Evolutionary conservation across 495 filamentous ascomycete species (phyloP).

Genomic region (Beverwykella pulmonaria): DNA sequence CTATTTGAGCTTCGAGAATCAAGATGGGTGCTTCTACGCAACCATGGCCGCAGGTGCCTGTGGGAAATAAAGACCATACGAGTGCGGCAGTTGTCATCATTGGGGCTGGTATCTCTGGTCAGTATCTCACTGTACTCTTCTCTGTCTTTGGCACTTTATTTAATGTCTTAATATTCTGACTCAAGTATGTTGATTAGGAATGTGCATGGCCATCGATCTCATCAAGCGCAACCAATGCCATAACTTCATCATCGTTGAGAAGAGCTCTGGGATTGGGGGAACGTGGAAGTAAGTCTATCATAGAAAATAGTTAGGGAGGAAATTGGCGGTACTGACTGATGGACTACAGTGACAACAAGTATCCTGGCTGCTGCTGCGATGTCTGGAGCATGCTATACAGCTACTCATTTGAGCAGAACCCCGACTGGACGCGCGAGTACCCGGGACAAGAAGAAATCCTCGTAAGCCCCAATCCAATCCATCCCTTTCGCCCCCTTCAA

Average conservation of each 20-base stretch:
- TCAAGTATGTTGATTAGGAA: slow-evolving; percentile 28
- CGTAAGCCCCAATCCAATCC: slow-evolving; percentile 30
- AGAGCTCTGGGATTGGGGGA: slow-evolving; percentile 56
- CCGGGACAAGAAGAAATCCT: slow-evolving; percentile 66
- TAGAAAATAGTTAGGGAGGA: no score
- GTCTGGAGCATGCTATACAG: slow-evolving; percentile 60
- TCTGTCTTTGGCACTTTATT: neutral
- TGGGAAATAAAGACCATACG: slow-evolving; percentile 47
- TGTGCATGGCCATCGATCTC: slow-evolving; percentile 62
- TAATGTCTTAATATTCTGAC: neutral
- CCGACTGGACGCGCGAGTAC: slow-evolving; percentile 66
- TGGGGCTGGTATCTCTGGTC: slow-evolving; percentile 57
- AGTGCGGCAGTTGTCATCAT: slow-evolving; percentile 58
- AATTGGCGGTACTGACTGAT: neutral
- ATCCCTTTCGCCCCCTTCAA: neutral
- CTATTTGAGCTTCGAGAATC: no score
- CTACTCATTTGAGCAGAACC: slow-evolving; percentile 67
- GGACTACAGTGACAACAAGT: slow-evolving; percentile 51
- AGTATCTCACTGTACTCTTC: neutral
- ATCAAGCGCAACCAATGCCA: slow-evolving; percentile 56
- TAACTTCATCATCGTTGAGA: slow-evolving; percentile 61
- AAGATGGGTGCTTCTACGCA: slow-evolving; percentile 23
- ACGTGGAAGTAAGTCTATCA: slow-evolving; percentile 57
- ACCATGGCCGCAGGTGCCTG: slow-evolving; percentile 41
- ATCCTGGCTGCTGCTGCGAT: slow-evolving; percentile 58